Evolutionary conservation across 495 filamentous ascomycete genomes (phyloP).

Genomic region (Annulohypoxylon moriforme): DNA sequence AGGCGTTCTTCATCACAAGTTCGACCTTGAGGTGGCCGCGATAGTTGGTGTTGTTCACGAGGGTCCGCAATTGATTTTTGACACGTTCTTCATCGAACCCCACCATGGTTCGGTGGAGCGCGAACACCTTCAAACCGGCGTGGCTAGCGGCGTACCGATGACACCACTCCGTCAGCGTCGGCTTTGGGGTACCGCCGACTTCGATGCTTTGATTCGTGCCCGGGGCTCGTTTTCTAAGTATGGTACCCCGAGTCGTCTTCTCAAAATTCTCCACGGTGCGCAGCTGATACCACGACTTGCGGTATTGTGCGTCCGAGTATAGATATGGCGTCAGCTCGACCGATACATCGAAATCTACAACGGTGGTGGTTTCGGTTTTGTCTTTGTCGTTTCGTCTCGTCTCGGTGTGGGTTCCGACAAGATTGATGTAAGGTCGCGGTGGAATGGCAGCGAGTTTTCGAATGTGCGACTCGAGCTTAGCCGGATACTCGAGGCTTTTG

Average conservation of each 20-base stretch:
- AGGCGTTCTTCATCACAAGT: constrained; percentile 62
- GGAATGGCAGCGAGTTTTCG: constrained; percentile 54
- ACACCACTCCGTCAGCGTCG: constrained; percentile 66
- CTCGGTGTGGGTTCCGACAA: constrained; percentile 64
- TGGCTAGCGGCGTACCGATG: constrained; percentile 64
- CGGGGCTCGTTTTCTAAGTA: constrained; percentile 53
- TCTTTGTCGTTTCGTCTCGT: constrained; percentile 54
- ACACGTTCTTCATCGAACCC: constrained; percentile 63
- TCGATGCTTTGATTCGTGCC: constrained; percentile 54
- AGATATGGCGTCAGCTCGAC: constrained; percentile 64
- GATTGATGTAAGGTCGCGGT: constrained; percentile 58
- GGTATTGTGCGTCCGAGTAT: constrained; percentile 50
- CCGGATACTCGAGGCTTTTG: constrained; percentile 55
- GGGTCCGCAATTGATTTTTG: constrained; percentile 53
- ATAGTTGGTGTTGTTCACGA: constrained; percentile 70
- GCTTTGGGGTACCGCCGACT: constrained; percentile 48
- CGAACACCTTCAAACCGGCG: constrained; percentile 62
- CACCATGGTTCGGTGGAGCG: constrained; percentile 59
- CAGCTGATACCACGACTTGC: constrained; percentile 45
- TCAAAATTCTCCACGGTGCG: constrained; percentile 56
- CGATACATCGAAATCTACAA: constrained; percentile 78
- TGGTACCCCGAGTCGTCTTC: constrained; percentile 56
- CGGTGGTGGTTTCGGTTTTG: constrained; percentile 90
- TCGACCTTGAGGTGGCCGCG: constrained; percentile 62
- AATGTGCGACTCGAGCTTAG: constrained; percentile 57